Percentiles rank a stretch among this genome's conserved stretches.
Evolutionary conservation across 2,329 filamentous ascomycete genomes (phyloP).

Genomic region (Exophiala sideris): DNA sequence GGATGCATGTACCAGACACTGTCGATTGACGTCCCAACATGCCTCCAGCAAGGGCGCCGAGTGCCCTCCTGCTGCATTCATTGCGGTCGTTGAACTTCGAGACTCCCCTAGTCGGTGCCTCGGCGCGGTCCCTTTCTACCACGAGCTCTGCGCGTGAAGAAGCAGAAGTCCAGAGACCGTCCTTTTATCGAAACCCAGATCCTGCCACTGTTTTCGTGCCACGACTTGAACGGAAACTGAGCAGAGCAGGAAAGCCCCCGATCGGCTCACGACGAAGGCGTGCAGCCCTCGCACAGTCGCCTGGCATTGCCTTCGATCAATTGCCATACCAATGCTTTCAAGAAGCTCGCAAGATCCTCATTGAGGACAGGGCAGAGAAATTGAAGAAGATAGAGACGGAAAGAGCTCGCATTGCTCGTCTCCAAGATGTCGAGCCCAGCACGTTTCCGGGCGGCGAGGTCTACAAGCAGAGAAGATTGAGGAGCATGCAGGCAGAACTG

Average conservation of each 20-base stretch:
- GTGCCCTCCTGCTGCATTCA: conserved; percentile 25
- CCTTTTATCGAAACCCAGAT: conserved; percentile 49
- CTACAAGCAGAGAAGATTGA: conserved; percentile 64
- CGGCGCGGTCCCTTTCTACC: conserved; percentile 15
- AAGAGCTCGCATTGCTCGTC: conserved; percentile 63
- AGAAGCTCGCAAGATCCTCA: conserved; percentile 80
- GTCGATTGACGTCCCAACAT: conserved; percentile 6
- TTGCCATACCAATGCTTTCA: conserved; percentile 98
- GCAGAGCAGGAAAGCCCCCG: conserved; percentile 66
- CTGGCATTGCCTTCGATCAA: conserved; percentile 81
- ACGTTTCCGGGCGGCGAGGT: conserved; percentile 60
- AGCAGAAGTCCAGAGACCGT: conserved; percentile 36
- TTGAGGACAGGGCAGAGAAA: conserved; percentile 77
- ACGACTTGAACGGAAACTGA: conserved; percentile 64
- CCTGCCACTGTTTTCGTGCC: conserved; percentile 65
- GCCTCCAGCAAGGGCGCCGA: conserved; percentile 27
- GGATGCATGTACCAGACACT: neutral
- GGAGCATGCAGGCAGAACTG: conserved; percentile 67
- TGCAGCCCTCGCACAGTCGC: conserved; percentile 62
- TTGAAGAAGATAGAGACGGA: conserved; percentile 67
- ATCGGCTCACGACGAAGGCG: conserved; percentile 83
- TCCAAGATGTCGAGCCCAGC: conserved; percentile 58
- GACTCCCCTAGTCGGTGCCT: neutral
- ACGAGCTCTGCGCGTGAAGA: conserved; percentile 27
- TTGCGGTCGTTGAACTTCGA: conserved; percentile 19